Evolutionary conservation across 352 stramenopile species (phyloP).

Genomic region (Globisporangium alternatum): DNA sequence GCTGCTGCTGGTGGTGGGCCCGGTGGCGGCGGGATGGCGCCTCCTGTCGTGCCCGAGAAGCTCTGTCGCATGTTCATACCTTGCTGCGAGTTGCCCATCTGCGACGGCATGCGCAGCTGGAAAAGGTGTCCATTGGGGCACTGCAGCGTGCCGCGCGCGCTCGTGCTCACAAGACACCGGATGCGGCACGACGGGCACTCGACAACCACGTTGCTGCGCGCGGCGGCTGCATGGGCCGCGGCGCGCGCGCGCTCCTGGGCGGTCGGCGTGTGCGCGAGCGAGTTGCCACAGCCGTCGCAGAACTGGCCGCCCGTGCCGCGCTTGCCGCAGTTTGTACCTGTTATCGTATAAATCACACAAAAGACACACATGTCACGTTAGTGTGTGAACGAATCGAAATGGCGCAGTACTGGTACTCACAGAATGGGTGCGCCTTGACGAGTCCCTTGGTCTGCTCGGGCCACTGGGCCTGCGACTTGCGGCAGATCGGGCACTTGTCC

Average conservation of each 20-base stretch:
- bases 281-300: slow-evolving; percentile 73
- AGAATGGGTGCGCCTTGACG: slow-evolving; percentile 84
- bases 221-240: slow-evolving; percentile 43
- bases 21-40: not conserved
- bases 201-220: slow-evolving; percentile 69
- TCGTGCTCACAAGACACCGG: slow-evolving; percentile 75
- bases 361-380: not conserved
- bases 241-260: slow-evolving; percentile 59
- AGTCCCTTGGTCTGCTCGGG: slow-evolving; percentile 82
- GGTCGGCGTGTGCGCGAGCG: slow-evolving; percentile 68
- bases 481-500: slow-evolving; percentile 88
- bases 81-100: slow-evolving; percentile 36
- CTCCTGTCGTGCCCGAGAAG: slow-evolving; percentile 17
- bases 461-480: slow-evolving; percentile 81
- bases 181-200: slow-evolving; percentile 74
- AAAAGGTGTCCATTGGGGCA: slow-evolving; percentile 77
- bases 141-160: slow-evolving; percentile 63
- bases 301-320: slow-evolving; percentile 66
- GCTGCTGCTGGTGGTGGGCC: slow-evolving; percentile 15
- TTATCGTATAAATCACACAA: not conserved
- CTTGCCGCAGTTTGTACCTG: slow-evolving; percentile 75
- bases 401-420: slow-evolving; percentile 23
- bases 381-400: not conserved
- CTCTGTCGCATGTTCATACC: slow-evolving; percentile 28
- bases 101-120: slow-evolving; percentile 61